These are phyloP conservation scores for Tetratostichococcus sp. DNA, from an alignment of 139 green algal genomes.

Conservation along the genomic window DNA sequence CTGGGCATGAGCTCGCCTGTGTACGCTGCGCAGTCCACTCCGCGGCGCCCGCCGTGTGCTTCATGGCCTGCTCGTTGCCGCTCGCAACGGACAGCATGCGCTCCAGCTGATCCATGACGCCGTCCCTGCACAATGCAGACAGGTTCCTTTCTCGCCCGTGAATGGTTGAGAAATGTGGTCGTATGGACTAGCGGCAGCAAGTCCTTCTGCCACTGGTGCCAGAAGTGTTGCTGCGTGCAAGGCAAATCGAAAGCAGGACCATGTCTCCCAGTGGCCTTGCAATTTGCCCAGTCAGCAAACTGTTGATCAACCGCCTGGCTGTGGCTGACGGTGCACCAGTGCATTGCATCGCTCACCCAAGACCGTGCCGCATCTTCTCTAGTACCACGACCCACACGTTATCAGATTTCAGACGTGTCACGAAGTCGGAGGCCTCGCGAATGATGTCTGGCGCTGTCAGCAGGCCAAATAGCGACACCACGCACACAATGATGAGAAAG, in stretches of 20 bases:
- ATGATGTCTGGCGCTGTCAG: slow-evolving; percentile 79
- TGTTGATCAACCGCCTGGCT: too few species aligned
- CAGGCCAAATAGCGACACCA: slow-evolving; percentile 73
- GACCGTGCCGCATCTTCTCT: slow-evolving; percentile 78
- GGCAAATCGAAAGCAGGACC: too few species aligned
- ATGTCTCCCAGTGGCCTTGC: too few species aligned
- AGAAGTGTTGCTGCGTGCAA: too few species aligned
- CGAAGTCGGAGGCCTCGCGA: slow-evolving; percentile 79
- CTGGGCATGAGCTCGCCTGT: too few species aligned
- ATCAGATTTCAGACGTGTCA: slow-evolving; percentile 80
- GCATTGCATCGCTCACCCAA: slow-evolving; percentile 25
- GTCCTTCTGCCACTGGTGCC: too few species aligned
- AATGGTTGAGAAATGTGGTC: too few species aligned
- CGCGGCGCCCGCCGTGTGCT: slow-evolving; percentile 13
- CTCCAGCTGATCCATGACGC: slow-evolving; percentile 86
- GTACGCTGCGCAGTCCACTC: slow-evolving; percentile 62
- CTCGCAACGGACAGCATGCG: slow-evolving; percentile 75
- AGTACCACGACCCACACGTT: slow-evolving; percentile 86
- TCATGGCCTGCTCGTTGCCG: slow-evolving; percentile 47
- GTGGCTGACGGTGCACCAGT: neutral
- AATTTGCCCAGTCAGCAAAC: too few species aligned
- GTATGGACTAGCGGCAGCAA: too few species aligned
- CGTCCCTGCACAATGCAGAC: slow-evolving; percentile 51
- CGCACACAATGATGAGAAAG: slow-evolving; percentile 71
- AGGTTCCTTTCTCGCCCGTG: too few species aligned